Evolutionary conservation across 1,284 basidiomycete genomes (phyloP).

Genomic region (Papiliotrema fonsecae): DNA sequence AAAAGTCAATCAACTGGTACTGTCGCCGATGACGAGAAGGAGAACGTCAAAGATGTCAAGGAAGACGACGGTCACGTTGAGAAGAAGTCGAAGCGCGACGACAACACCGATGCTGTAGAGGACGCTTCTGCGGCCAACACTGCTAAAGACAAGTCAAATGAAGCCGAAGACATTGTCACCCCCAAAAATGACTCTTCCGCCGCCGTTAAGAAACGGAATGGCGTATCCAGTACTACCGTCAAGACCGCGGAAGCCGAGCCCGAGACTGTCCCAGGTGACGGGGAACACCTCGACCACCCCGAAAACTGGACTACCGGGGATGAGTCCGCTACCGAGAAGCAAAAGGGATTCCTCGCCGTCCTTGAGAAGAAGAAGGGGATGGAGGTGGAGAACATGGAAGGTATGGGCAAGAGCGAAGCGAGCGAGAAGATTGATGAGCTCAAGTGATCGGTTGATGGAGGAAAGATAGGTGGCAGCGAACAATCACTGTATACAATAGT

Average conservation of each 20-base stretch:
- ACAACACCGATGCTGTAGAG: neutral
- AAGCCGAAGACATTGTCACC: neutral
- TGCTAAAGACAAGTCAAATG: neutral
- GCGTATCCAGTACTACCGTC: neutral
- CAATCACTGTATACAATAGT: neutral
- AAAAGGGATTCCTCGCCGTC: constrained; percentile 34
- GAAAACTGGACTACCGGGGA: constrained; percentile 41
- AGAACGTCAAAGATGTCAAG: neutral
- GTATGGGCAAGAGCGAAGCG: constrained; percentile 38
- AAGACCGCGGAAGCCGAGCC: neutral
- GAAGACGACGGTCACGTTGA: neutral
- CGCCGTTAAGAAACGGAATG: too few relatives aligned
- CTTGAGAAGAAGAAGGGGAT: constrained; percentile 37
- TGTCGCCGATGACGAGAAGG: neutral
- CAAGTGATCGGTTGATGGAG: constrained; percentile 11
- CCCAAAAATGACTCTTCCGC: neutral
- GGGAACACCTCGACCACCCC: constrained; percentile 36
- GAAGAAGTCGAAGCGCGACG: neutral
- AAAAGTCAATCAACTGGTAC: neutral
- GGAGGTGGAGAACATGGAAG: constrained; percentile 11
- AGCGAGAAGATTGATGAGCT: constrained; percentile 42
- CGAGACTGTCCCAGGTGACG: constrained; percentile 25
- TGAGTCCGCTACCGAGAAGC: constrained; percentile 39
- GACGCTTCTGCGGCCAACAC: neutral
- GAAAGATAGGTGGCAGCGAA: too few relatives aligned